Percentiles rank a stretch among this genome's conserved stretches.
phyloP scores from a whole-genome alignment of 306 rosid species.

The Trifolium repens region DNA sequence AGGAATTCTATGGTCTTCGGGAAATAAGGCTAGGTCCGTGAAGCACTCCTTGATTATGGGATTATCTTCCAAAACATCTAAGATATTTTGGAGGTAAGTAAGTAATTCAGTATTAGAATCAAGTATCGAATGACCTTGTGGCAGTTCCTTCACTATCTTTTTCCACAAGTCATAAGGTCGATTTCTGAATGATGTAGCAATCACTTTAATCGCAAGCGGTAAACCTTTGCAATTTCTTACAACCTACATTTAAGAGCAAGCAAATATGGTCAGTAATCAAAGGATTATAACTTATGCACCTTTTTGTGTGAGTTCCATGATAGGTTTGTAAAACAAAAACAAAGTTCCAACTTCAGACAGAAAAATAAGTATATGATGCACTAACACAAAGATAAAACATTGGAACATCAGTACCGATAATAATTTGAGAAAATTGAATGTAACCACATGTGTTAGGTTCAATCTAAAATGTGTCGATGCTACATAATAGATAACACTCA shows the following conservation, averaged over 20 bases:
- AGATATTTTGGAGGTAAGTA: constrained; percentile 46
- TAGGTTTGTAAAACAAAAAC: too few relatives aligned
- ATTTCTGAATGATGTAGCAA: constrained; percentile 52
- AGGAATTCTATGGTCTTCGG: constrained; percentile 62
- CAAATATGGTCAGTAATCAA: neutral
- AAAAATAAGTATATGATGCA: too few relatives aligned
- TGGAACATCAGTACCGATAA: too few relatives aligned
- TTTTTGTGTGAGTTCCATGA: too few relatives aligned
- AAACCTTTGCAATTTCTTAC: constrained; percentile 58
- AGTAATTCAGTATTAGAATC: constrained; percentile 50
- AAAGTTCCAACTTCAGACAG: too few relatives aligned
- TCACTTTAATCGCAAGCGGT: constrained; percentile 60
- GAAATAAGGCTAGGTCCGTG: constrained; percentile 73
- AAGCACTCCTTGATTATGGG: constrained; percentile 60
- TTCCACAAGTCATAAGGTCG: constrained; percentile 49
- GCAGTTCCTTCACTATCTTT: constrained; percentile 40
- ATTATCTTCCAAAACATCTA: constrained; percentile 52
- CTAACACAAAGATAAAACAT: too few relatives aligned
- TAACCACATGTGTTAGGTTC: too few relatives aligned
- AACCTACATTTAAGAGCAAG: constrained; percentile 49
- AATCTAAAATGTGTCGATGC: too few relatives aligned
- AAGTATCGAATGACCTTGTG: constrained; percentile 52
- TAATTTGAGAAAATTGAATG: too few relatives aligned
- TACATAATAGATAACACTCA: neutral
- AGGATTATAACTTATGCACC: too few relatives aligned